A percentile compares a stretch with the other conserved stretches of the same genome.
phyloP scores from a whole-genome alignment of 352 stramenopile species.

The Phytophthora tentaculata region DNA sequence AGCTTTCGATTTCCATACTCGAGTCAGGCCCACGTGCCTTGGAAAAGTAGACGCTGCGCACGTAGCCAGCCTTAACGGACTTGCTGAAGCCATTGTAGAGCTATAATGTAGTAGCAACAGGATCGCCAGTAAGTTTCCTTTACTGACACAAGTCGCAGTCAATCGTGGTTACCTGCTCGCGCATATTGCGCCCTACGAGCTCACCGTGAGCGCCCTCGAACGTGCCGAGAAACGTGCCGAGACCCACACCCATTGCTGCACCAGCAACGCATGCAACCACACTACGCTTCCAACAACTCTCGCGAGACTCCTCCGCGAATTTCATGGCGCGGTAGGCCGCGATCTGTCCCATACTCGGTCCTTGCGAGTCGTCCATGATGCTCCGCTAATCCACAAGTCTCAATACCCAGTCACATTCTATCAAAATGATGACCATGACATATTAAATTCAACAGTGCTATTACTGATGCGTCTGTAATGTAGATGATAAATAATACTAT shows the following conservation, averaged over 20 bases:
- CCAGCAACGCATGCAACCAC: constrained; percentile 77
- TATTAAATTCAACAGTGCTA: neutral
- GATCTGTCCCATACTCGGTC: constrained; percentile 42
- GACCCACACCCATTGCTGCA: constrained; percentile 76
- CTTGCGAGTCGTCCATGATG: constrained; percentile 27
- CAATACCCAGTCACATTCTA: neutral
- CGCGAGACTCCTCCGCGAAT: constrained; percentile 81
- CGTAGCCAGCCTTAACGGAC: constrained; percentile 77
- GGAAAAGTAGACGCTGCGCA: constrained; percentile 88
- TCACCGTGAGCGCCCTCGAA: constrained; percentile 89
- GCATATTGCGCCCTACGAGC: constrained; percentile 85
- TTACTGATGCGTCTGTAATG: no score
- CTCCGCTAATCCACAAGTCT: neutral
- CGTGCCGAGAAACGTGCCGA: constrained; percentile 88
- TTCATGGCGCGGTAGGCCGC: constrained; percentile 57
- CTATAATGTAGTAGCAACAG: constrained; percentile 31
- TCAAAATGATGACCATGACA: neutral
- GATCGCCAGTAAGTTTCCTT: neutral
- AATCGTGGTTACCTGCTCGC: constrained; percentile 61
- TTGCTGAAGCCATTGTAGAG: constrained; percentile 89
- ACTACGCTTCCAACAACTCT: constrained; percentile 88
- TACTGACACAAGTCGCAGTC: neutral
- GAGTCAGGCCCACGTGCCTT: constrained; percentile 47
- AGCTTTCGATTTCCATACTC: neutral
- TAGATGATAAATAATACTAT: neutral